Base-by-base conservation (phyloP, 2,329 filamentous ascomycete genomes). In the Arthrobotrys pseudoclavata region DNA sequence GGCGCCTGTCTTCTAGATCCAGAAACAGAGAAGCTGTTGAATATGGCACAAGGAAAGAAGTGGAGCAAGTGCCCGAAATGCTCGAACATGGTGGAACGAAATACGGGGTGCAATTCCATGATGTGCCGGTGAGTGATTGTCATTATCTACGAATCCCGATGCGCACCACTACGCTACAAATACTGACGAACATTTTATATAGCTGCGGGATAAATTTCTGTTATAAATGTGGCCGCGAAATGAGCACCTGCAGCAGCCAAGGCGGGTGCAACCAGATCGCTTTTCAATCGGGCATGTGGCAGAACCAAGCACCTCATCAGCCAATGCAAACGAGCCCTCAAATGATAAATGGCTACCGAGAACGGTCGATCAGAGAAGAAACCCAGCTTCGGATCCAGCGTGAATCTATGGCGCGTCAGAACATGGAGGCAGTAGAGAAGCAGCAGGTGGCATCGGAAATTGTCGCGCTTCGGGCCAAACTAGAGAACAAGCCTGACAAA, bases 31-130 rank as follows among this genome's bases (percentile, higher is more conserved):
- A 74, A 79, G 18, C 40, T 79, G 6, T 37, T 79, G 18, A 48
- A 66, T 20, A 45, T 79, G n/a, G 75, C 75, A 15, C 60, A 79
- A 40, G 69, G 69, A 15, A 72, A 79, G 52, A 79, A 69, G 40
- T 79, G 75, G 75, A 72, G 69, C 55, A 74, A 74, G 55, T 79
- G 75, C 20, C 75, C 75, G 1, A 63, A 55, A 29, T 79, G 75
- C 57, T 72, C 68, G 1, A 79, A 79, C 26, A 79, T 79, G 75
- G 75, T 79, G 7, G 69, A 79, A 66, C 48, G 69, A 40, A 79
- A 72, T 55, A 69, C 69, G 4, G 75, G 75, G 1, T 79, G 75
- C 47, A 74, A 79, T 47, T 69, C 62, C 6, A 79, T 79, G 40
- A 62, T 74, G 62, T 79, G 74, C 20, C 67, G 74, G 74, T 77